Evolutionary conservation across 1,284 basidiomycete genomes (phyloP).

Genomic region (Acaromyces ingoldii): DNA sequence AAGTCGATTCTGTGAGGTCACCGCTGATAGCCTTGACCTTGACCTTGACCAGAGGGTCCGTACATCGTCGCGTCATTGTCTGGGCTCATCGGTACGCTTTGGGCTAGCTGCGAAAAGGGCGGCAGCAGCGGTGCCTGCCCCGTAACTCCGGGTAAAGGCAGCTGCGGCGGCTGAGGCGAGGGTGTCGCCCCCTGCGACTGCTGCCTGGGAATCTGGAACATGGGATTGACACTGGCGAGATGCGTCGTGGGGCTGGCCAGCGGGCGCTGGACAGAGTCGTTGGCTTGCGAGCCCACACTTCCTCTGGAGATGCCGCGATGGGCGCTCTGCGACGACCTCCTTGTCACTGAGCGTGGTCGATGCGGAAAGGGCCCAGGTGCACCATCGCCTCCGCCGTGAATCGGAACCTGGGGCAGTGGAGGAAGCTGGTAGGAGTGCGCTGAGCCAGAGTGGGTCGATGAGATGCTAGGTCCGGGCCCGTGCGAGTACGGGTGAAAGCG

Average conservation of each 20-base stretch:
- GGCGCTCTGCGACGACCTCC: not conserved
- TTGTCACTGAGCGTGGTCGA: not conserved
- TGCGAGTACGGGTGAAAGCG: conserved; percentile 45
- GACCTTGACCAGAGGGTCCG: too few relatives aligned
- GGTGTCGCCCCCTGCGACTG: too few relatives aligned
- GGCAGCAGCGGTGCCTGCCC: conserved; percentile 22
- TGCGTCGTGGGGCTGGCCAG: not conserved
- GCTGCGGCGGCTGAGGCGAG: not conserved
- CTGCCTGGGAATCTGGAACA: conserved; percentile 6
- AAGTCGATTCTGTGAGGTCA: too few relatives aligned
- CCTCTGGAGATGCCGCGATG: conserved; percentile 9
- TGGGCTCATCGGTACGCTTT: too few relatives aligned
- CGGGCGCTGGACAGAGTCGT: not conserved
- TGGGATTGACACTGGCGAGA: conserved; percentile 4
- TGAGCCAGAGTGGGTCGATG: not conserved
- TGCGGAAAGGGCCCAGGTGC: not conserved
- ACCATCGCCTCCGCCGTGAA: not conserved
- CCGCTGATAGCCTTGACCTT: too few relatives aligned
- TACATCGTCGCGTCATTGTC: too few relatives aligned
- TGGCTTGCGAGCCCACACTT: not conserved
- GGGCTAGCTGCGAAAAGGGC: conserved; percentile 37
- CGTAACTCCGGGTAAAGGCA: not conserved
- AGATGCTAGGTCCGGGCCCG: conserved; percentile 9
- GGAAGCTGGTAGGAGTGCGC: conserved; percentile 1
- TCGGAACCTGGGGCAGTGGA: not conserved